phyloP scores from a whole-genome alignment of 2,329 filamentous ascomycete species.

The Monilinia polystroma region DNA sequence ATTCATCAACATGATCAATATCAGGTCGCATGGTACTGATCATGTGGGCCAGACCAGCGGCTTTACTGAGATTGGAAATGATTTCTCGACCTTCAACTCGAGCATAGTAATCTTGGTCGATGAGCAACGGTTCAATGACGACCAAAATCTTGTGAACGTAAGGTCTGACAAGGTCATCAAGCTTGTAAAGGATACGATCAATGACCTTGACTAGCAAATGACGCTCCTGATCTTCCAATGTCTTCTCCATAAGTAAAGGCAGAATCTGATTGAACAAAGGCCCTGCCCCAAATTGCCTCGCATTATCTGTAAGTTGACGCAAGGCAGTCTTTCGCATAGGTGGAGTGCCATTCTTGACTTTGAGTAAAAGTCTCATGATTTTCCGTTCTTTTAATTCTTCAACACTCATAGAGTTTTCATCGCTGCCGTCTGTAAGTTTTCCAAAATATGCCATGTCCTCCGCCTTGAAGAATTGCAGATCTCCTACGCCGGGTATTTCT shows the following conservation, averaged over 20 bases:
- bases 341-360: constrained; percentile 98
- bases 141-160: constrained; percentile 98
- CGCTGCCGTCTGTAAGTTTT: constrained; percentile 89
- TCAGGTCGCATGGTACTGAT: constrained; percentile 99
- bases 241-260: constrained; percentile 96
- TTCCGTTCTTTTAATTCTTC: constrained; percentile 97
- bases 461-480: constrained; percentile 96
- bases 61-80: constrained; percentile 96
- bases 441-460: constrained; percentile 99
- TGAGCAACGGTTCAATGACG: constrained; percentile 97
- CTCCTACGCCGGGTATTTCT: constrained; percentile 92
- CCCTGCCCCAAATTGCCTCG: constrained; percentile 90
- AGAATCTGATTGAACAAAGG: constrained; percentile 97
- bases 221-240: constrained; percentile 93
- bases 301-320: constrained; percentile 96
- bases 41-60: constrained; percentile 95
- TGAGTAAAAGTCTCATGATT: constrained; percentile 94
- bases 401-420: constrained; percentile 87
- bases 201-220: constrained; percentile 99
- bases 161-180: constrained; percentile 92
- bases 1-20: constrained; percentile 97
- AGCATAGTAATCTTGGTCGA: constrained; percentile 99
- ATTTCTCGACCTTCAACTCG: constrained; percentile 98
- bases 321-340: constrained; percentile 98
- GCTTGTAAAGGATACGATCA: constrained; percentile 96